Evolutionary conservation across 2,329 filamentous ascomycete species (phyloP).

Genomic region (Akanthomyces uredinophilus): DNA sequence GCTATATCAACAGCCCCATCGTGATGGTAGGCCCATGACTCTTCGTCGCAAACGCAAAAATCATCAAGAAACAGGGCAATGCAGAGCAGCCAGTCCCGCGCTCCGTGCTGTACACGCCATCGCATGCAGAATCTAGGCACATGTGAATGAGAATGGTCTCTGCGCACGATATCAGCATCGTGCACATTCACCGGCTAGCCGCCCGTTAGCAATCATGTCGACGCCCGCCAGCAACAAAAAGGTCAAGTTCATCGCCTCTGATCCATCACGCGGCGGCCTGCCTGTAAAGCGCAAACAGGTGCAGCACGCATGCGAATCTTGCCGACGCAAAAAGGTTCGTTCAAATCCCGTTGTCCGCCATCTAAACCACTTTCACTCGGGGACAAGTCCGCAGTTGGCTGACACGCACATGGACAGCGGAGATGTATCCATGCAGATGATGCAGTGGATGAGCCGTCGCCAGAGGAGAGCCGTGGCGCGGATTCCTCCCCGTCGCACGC

Average conservation of each 20-base stretch:
- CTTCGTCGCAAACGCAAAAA: constrained; percentile 1
- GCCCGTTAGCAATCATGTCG: constrained; percentile 4
- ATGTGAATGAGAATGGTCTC: not conserved
- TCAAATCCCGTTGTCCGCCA: not conserved
- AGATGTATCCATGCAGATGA: constrained; percentile 40
- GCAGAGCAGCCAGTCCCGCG: not conserved
- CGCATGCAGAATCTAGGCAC: not conserved
- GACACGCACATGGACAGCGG: constrained; percentile 27
- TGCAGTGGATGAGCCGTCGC: constrained; percentile 25
- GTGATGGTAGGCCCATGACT: not conserved
- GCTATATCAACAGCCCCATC: constrained; percentile 2
- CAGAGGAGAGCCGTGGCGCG: constrained; percentile 23
- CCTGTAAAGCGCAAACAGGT: constrained; percentile 57
- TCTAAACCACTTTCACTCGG: not conserved
- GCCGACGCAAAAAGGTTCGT: constrained; percentile 50
- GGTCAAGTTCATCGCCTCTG: constrained; percentile 54
- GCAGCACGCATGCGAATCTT: constrained; percentile 50
- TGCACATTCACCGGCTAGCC: not conserved
- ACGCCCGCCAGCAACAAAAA: constrained; percentile 17
- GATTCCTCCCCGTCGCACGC: constrained; percentile 27
- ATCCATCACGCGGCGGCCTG: constrained; percentile 43
- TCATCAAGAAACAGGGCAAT: not conserved
- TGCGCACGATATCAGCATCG: not conserved
- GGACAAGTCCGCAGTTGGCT: not conserved
- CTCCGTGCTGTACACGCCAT: not conserved